Percentiles rank a stretch among this genome's conserved stretches.
Evolutionary conservation across 2,329 filamentous ascomycete species (phyloP).

Genomic region (Fusarium longipes): DNA sequence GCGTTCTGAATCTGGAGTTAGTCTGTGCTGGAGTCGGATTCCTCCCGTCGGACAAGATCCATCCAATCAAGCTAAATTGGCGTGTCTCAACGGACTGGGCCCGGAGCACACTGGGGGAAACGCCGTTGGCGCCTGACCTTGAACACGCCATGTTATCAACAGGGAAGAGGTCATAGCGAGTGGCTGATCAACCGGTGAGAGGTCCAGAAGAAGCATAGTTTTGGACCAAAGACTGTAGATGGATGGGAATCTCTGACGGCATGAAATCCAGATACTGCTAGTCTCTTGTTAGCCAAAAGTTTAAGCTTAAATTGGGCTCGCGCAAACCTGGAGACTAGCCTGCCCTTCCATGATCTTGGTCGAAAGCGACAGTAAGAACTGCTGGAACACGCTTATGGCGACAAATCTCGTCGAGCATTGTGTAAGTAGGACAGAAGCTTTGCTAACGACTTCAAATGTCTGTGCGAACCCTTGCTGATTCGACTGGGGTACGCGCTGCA

Average conservation of each 20-base stretch:
- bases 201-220: neutral
- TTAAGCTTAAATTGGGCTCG: neutral
- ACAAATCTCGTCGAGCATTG: slow-evolving; percentile 24
- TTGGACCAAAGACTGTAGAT: slow-evolving; percentile 10
- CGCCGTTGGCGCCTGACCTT: neutral
- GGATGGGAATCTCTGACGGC: slow-evolving; percentile 10
- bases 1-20: slow-evolving; percentile 10
- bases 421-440: slow-evolving; percentile 15
- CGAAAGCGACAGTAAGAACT: slow-evolving; percentile 7
- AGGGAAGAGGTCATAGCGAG: neutral
- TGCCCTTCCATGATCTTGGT: slow-evolving; percentile 20
- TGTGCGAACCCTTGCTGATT: slow-evolving; percentile 12
- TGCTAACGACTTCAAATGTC: slow-evolving; percentile 24
- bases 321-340: neutral
- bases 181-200: neutral
- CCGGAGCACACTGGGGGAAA: neutral
- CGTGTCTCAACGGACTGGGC: neutral
- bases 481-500: neutral
- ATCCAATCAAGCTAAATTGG: neutral
- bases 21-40: neutral
- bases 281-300: neutral
- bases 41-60: slow-evolving; percentile 4
- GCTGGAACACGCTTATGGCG: slow-evolving; percentile 7
- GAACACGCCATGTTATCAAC: neutral
- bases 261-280: neutral